These are phyloP conservation scores for Lizonia empirigonia DNA, from an alignment of 2,329 filamentous ascomycete genomes.

Conservation along the genomic window DNA sequence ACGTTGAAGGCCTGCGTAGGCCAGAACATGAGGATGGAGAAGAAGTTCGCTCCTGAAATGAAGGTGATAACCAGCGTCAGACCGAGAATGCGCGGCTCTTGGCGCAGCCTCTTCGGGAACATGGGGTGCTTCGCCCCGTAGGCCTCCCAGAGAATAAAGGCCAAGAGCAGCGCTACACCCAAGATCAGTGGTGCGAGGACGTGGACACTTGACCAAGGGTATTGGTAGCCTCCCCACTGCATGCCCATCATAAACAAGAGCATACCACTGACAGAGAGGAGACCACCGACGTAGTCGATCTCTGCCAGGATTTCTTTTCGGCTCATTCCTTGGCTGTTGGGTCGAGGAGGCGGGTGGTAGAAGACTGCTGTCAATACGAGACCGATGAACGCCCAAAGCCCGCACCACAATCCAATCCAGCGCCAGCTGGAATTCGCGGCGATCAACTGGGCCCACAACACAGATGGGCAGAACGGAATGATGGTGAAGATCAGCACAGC, in stretches of 20 bases:
- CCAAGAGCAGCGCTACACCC: slow-evolving; percentile 53
- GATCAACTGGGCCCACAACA: slow-evolving; percentile 66
- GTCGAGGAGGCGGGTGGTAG: slow-evolving; percentile 52
- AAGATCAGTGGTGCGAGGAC: slow-evolving; percentile 61
- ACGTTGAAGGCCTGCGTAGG: slow-evolving; percentile 41
- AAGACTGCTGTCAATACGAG: slow-evolving; percentile 55
- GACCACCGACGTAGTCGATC: slow-evolving; percentile 38
- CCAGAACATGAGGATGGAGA: slow-evolving; percentile 43
- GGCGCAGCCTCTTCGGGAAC: slow-evolving; percentile 46
- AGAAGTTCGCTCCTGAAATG: slow-evolving; percentile 42
- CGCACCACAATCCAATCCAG: slow-evolving; percentile 60
- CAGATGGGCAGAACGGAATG: slow-evolving; percentile 65
- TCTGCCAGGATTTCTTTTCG: slow-evolving; percentile 33
- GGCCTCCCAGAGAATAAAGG: slow-evolving; percentile 56
- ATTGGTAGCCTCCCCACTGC: slow-evolving; percentile 59
- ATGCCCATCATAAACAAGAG: slow-evolving; percentile 39
- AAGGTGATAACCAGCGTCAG: slow-evolving; percentile 42
- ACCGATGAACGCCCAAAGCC: slow-evolving; percentile 58
- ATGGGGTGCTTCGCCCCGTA: slow-evolving; percentile 50
- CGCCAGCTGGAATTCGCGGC: slow-evolving; percentile 57
- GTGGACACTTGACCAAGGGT: slow-evolving; percentile 60
- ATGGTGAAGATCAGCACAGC: slow-evolving; percentile 65
- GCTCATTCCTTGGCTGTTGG: slow-evolving; percentile 37
- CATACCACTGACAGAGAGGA: slow-evolving; percentile 34
- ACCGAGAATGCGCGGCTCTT: slow-evolving; percentile 34